phyloP scores from a whole-genome alignment of 75 land plant species.

The Adiantum capillusveneris region DNA sequence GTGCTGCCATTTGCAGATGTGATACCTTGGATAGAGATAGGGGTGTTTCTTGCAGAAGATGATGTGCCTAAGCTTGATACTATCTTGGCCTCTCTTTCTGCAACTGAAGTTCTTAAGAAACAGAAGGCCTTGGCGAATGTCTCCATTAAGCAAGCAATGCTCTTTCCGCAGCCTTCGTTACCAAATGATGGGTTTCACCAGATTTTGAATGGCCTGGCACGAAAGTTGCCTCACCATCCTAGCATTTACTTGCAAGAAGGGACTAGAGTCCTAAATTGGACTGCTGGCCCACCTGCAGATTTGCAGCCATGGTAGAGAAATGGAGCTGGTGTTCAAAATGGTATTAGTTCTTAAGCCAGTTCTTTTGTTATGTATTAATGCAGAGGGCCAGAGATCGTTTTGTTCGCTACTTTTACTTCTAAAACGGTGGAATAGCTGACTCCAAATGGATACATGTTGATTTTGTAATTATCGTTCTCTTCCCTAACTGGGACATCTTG shows the following conservation, averaged over 20 bases:
- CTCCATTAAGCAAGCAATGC: conserved; percentile 86
- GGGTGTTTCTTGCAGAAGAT: conserved; percentile 68
- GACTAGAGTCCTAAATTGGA: conserved; percentile 62
- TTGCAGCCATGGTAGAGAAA: conserved; percentile 59
- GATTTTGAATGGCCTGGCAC: conserved; percentile 77
- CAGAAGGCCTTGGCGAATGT: conserved; percentile 78
- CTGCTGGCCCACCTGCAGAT: conserved; percentile 68
- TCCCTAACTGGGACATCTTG: too few species aligned
- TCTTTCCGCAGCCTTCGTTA: conserved; percentile 81
- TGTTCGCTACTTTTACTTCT: too few species aligned
- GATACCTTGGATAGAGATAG: conserved; percentile 90
- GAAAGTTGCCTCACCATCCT: conserved; percentile 70
- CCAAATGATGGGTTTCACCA: conserved; percentile 88
- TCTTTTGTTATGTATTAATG: too few species aligned
- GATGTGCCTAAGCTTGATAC: conserved; percentile 82
- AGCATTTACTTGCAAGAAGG: conserved; percentile 46
- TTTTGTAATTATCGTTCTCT: too few species aligned
- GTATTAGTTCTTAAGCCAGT: too few species aligned
- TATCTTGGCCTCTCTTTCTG: conserved; percentile 61
- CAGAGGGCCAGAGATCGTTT: too few species aligned
- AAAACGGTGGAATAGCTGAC: too few species aligned
- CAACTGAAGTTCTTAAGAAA: conserved; percentile 64
- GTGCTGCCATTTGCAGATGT: conserved; percentile 86
- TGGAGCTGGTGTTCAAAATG: too few species aligned
- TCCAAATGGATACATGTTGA: too few species aligned